Evolutionary conservation across 805 yeast genomes (phyloP).

Genomic region (Nakazawaea holstii): DNA sequence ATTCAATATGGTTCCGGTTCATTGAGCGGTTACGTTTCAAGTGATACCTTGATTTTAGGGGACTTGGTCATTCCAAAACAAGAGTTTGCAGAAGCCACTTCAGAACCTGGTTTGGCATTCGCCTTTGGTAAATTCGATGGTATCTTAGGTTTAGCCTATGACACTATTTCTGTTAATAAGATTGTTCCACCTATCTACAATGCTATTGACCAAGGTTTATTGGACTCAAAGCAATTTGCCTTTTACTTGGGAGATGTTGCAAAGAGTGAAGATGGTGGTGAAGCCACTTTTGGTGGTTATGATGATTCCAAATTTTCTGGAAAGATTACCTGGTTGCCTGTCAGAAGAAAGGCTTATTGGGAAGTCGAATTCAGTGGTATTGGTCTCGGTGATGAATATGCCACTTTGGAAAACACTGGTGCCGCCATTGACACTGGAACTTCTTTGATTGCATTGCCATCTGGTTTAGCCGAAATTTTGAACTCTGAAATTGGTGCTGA

Average conservation of each 20-base stretch:
- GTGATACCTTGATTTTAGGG: conserved; percentile 77
- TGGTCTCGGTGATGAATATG: conserved; percentile 88
- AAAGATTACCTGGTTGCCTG: conserved; percentile 91
- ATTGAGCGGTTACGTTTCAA: conserved; percentile 86
- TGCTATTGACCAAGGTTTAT: conserved; percentile 74
- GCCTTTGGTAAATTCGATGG: conserved; percentile 99
- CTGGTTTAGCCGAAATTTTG: conserved; percentile 91
- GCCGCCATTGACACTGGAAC: conserved; percentile 99
- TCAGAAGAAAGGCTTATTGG: conserved; percentile 99
- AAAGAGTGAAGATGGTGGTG: conserved; percentile 74
- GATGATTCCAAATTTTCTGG: conserved; percentile 76
- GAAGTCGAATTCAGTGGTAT: conserved; percentile 91
- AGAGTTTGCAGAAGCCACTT: conserved; percentile 95
- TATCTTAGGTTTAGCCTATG: conserved; percentile 91
- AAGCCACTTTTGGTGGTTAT: conserved; percentile 92
- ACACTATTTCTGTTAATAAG: conserved; percentile 81
- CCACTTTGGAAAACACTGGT: conserved; percentile 76
- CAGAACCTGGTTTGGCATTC: conserved; percentile 95
- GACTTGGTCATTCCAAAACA: conserved; percentile 81
- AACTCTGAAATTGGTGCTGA: conserved; percentile 96
- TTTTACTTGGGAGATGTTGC: conserved; percentile 82
- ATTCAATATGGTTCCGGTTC: conserved; percentile 93
- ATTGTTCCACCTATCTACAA: conserved; percentile 93
- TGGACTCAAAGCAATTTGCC: conserved; percentile 82
- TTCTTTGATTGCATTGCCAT: conserved; percentile 90